A percentile compares a stretch with the other conserved stretches of the same genome.
Conservation (phyloP, 805 yeast genomes). For the Saccharomycopsis sp. region DNA sequence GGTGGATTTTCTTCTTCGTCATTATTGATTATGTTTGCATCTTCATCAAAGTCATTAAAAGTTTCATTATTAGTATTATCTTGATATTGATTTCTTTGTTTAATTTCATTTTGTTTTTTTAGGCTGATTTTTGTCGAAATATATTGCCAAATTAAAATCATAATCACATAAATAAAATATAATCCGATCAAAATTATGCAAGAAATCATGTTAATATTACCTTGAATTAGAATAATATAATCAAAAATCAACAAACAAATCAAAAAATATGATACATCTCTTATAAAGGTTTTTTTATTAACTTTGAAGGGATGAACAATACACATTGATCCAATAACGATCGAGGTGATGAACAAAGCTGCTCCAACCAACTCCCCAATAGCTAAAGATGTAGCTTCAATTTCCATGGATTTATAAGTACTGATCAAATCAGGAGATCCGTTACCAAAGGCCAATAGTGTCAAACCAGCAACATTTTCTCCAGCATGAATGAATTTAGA, state of each 20-base stretch:
- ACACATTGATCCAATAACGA: conserved; percentile 73
- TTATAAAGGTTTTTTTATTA: conserved; percentile 32
- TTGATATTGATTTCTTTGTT: conserved; percentile 11
- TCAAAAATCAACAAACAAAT: conserved; percentile 35
- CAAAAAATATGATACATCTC: conserved; percentile 53
- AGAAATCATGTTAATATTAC: conserved; percentile 41
- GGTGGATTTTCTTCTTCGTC: background rate
- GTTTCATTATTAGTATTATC: background rate
- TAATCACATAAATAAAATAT: conserved; percentile 48
- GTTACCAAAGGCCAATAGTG: conserved; percentile 83
- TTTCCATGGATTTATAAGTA: conserved; percentile 70
- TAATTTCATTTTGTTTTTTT: conserved; percentile 4
- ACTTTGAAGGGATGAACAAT: conserved; percentile 57
- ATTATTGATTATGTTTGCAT: too few species aligned
- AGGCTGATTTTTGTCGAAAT: conserved; percentile 2
- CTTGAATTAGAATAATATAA: conserved; percentile 43
- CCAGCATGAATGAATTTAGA: conserved; percentile 54
- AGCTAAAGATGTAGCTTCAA: conserved; percentile 68
- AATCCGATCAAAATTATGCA: conserved; percentile 46
- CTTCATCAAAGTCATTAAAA: background rate
- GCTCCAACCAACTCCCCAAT: conserved; percentile 90
- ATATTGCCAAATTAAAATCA: conserved; percentile 37
- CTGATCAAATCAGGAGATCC: conserved; percentile 86
- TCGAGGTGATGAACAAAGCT: conserved; percentile 68
- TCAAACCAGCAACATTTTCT: conserved; percentile 75